Percentiles rank a stretch among this genome's conserved stretches.
These are phyloP conservation scores for Fusarium piperis DNA, from an alignment of 2,329 filamentous ascomycete species.

Conservation along the genomic window DNA sequence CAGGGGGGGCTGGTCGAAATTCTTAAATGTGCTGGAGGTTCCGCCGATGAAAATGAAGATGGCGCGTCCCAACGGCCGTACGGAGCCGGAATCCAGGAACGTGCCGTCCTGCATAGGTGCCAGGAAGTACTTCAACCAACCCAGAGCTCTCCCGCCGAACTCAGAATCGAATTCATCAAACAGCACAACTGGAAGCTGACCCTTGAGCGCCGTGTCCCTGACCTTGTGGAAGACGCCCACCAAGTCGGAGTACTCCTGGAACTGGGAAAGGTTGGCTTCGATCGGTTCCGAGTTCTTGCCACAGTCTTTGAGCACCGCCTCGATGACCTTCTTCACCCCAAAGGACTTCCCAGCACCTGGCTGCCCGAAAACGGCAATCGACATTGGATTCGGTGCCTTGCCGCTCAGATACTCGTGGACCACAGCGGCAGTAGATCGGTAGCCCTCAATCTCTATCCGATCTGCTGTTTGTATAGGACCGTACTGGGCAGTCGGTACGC, in stretches of 20 bases:
- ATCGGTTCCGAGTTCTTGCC: neutral
- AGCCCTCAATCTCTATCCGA: neutral
- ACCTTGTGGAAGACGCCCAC: neutral
- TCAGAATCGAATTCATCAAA: neutral
- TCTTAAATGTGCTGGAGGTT: neutral
- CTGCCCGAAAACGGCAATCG: neutral
- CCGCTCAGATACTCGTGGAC: neutral
- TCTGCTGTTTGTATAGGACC: neutral
- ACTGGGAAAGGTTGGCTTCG: neutral
- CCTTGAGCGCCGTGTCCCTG: neutral
- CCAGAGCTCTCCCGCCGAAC: accelerated
- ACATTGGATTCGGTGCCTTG: neutral
- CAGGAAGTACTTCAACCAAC: neutral
- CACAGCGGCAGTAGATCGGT: neutral
- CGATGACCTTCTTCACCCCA: neutral
- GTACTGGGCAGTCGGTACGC: neutral
- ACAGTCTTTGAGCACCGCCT: neutral
- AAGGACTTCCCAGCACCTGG: neutral
- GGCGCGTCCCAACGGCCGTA: neutral
- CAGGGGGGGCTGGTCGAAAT: no score
- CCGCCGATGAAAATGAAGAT: neutral
- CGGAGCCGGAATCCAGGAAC: neutral
- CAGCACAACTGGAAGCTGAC: neutral
- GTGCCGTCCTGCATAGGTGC: neutral
- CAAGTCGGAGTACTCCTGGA: neutral